Evolutionary conservation across 2,329 filamentous ascomycete genomes (phyloP).

Genomic region (Cladosporium sp.): DNA sequence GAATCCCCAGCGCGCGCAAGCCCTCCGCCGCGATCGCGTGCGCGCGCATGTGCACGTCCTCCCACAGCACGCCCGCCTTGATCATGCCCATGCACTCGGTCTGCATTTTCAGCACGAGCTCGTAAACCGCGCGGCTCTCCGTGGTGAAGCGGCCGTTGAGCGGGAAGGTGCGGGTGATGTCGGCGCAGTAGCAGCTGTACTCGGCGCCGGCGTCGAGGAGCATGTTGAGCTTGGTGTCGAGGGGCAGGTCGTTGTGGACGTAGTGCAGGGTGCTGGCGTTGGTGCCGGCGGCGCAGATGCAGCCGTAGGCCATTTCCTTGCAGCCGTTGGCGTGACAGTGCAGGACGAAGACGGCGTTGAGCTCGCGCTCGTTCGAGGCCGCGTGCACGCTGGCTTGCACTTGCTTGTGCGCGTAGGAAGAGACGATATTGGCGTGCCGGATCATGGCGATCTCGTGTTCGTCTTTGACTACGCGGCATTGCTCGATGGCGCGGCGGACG

Average conservation of each 20-base stretch:
- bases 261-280: constrained; percentile 87
- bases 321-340: constrained; percentile 70
- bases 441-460: constrained; percentile 80
- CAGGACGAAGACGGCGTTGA: constrained; percentile 77
- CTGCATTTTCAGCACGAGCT: constrained; percentile 80
- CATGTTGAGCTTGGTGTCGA: constrained; percentile 70
- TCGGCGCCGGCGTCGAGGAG: constrained; percentile 76
- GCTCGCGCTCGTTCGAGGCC: constrained; percentile 73
- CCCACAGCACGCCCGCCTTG: constrained; percentile 72
- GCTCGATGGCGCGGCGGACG: constrained; percentile 67
- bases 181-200: constrained; percentile 47
- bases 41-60: constrained; percentile 74
- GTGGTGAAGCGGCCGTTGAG: constrained; percentile 65
- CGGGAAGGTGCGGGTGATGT: constrained; percentile 83
- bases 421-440: constrained; percentile 75
- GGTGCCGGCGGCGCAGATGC: constrained; percentile 76
- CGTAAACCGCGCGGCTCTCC: constrained; percentile 58
- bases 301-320: constrained; percentile 80
- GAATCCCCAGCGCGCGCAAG: constrained; percentile 68
- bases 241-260: constrained; percentile 68
- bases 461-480: constrained; percentile 77
- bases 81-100: constrained; percentile 68
- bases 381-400: constrained; percentile 61
- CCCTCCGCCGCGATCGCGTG: constrained; percentile 80
- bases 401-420: constrained; percentile 70